Base-by-base conservation (phyloP, 202 grass and related monocot genomes). In the Eragrostis tef region DNA sequence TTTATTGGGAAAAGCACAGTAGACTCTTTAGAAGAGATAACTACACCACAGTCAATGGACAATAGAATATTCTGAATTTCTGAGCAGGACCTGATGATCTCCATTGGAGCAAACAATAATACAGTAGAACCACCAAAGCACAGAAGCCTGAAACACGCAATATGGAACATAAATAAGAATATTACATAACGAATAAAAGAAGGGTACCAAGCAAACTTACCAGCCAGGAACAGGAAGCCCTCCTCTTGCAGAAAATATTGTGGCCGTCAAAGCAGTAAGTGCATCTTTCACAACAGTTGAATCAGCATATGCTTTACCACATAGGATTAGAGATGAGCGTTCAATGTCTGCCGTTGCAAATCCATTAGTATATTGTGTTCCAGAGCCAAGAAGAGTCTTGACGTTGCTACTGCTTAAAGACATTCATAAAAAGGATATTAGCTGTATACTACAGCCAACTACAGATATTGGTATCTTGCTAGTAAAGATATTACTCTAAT, bases 301-400 rank as follows among this genome's bases (percentile, higher is more conserved):
- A 93, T 93, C 87, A 71, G 82, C 68, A 67, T 88, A 94, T 59
- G 95, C 90, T 90, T 94, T 94, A 77, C 92, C 92, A 13, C 92
- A 94, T 48, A 98, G 80, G 47, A 98, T 81, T 53, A 95, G 85
- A 62, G 95, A 93, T 73, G 83, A 90, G 5, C 87, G 88, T 27
- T 91, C 90, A 80, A 91, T 80, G 57, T 98, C 95, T 54, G 87
- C 95, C 19, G 70, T 87, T 26, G 90, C 90, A 82, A 94, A 93
- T 79, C 92, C 95, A 87, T 84, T 73, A 79, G 67, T 71, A 54
- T 81, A 79, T 70, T 85, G 86, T 79, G 74, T 64, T 77, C 81
- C 90, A 79, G 74, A 69, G 70, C 83, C 85, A 58, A 93, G 64
- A 85, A 87, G n/a, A 57, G 88, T 86, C 82, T 82, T 90, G 46